A percentile compares a stretch with the other conserved stretches of the same genome.
phyloP scores from a whole-genome alignment of 768 basidiomycete species.

The Amanita pseudoporphyria region DNA sequence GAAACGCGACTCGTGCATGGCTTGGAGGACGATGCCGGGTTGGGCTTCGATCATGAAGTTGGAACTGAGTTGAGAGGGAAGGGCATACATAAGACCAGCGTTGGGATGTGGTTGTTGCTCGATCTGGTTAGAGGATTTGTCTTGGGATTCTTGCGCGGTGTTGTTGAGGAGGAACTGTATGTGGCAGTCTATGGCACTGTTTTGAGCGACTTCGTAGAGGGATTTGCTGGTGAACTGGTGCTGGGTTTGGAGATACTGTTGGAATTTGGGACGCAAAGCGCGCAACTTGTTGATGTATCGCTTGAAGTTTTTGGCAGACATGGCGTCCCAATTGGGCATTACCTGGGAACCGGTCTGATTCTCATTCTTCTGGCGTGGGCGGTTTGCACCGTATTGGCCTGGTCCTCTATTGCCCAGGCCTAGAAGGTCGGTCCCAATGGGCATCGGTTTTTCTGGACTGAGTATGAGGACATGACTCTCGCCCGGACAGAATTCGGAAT shows the following conservation, averaged over 20 bases:
- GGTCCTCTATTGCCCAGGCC: constrained; percentile 17
- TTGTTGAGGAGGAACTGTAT: constrained; percentile 21
- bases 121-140: constrained; percentile 26
- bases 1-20: constrained; percentile 1
- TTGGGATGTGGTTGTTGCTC: constrained; percentile 56
- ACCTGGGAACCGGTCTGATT: constrained; percentile 15
- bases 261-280: constrained; percentile 44
- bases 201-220: constrained; percentile 18
- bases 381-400: constrained; percentile 18
- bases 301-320: constrained; percentile 49
- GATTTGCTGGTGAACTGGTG: constrained; percentile 8
- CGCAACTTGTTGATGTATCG: constrained; percentile 54
- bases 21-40: constrained; percentile 49
- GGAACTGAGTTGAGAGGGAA: constrained; percentile 43
- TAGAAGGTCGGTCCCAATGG: constrained; percentile 10
- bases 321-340: constrained; percentile 47
- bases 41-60: constrained; percentile 39
- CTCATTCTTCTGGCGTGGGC: neutral
- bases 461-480: constrained; percentile 11
- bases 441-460: constrained; percentile 5
- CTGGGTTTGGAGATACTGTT: constrained; percentile 27
- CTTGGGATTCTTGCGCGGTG: constrained; percentile 12
- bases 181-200: constrained; percentile 9
- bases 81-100: constrained; percentile 54
- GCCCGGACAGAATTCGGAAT: constrained; percentile 23